Base-by-base conservation (phyloP, 495 filamentous ascomycete species). In the Penicillium flavigenum region DNA sequence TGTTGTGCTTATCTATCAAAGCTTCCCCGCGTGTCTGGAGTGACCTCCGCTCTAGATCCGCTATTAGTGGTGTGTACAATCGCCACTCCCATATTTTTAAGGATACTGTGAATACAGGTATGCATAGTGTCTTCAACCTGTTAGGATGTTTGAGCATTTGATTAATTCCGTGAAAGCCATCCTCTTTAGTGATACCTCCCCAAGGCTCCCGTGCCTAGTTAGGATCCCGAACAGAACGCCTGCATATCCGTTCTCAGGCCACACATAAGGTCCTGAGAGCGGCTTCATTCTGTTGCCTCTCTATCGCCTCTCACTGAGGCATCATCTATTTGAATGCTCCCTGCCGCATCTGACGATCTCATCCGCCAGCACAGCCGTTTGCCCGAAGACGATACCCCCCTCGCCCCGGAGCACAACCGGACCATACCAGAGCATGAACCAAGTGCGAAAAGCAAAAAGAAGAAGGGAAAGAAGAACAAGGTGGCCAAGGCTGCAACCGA, bases 371-470 rank as follows among this genome's bases (percentile, higher is more conserved):
- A 76, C 34, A 76, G 68, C 66, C 75, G 59, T 67, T 74, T 69
- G 31, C 54, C 69, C 39, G 69, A 70, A 67, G 76, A 78, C 61
- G 70, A 72, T 41, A 67, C 44, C 46, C 54, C 72, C 26, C 61
- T 69, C 47, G 46, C 54, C 17, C 64, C 73, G 41, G 69, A 73
- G 56, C 61, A 51, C 14, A 64, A 51, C 41, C 64, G 48, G 48
- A 34, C 54, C 11, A 60, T 55, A 52, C 60, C 66, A 62, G 72
- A 80, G 62, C 68, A 76, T 71, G 75, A 77, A 47, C 66, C 68
- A 43, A 69, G 67, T 61, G 71, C 73, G 53, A 80, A 77, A 53
- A 64, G 63, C 66, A 75, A 77, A 59, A 77, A 78, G 72, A 79
- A 80, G 71, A 74, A 72, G 24, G 65, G 63, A 51, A 76, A 72